Evolutionary conservation across 2,329 filamentous ascomycete species (phyloP).

Genomic region (Trichophyton rubrum): DNA sequence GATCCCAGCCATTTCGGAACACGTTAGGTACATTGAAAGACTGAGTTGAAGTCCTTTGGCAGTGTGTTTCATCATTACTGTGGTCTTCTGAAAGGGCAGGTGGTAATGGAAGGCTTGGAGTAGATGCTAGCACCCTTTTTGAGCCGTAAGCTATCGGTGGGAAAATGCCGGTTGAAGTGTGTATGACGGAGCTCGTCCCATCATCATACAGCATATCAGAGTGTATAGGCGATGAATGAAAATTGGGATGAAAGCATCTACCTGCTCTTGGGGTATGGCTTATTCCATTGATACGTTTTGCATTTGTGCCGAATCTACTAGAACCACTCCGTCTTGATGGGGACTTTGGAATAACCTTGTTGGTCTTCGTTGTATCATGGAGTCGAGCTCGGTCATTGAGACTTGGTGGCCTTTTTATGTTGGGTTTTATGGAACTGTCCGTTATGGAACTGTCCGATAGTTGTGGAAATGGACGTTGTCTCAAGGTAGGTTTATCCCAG

Average conservation of each 20-base stretch:
- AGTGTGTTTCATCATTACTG: neutral
- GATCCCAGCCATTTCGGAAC: neutral
- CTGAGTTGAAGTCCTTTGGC: neutral
- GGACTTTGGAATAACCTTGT: neutral
- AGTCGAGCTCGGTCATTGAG: neutral
- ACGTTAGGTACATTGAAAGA: neutral
- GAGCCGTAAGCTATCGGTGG: conserved; percentile 13
- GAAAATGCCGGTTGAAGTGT: conserved; percentile 23
- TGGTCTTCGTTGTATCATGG: neutral
- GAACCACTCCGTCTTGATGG: neutral
- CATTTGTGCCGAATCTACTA: neutral
- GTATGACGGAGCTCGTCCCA: conserved; percentile 20
- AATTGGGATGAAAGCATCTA: neutral
- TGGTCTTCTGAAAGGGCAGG: neutral
- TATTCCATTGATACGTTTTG: neutral
- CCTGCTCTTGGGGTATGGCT: neutral
- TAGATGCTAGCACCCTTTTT: neutral
- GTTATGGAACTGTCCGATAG: neutral
- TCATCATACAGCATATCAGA: conserved; percentile 24
- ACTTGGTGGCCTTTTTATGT: neutral
- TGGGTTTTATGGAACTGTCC: neutral
- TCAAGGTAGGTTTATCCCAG: neutral
- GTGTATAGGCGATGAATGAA: conserved; percentile 14
- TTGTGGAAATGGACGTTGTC: neutral
- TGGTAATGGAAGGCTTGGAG: neutral